Percentiles rank a stretch among this genome's conserved stretches.
These are phyloP conservation scores for Salix arbutifolia DNA, from an alignment of 345 rosid genomes.

Conservation along the genomic window DNA sequence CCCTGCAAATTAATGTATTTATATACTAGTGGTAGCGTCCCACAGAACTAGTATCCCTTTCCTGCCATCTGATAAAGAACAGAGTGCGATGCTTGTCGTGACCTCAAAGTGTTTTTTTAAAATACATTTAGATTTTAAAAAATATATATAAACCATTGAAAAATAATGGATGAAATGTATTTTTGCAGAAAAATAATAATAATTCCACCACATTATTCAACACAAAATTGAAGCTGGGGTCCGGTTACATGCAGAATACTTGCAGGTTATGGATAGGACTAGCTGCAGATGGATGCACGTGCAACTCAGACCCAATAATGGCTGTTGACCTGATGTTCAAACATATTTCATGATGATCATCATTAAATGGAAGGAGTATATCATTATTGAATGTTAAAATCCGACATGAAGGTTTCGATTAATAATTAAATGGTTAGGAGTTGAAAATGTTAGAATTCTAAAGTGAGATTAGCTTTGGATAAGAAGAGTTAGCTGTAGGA, in stretches of 20 bases:
- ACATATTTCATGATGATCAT: slow-evolving; percentile 16
- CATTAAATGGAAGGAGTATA: slow-evolving; percentile 7
- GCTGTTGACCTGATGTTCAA: slow-evolving; percentile 32
- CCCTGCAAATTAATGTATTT: neutral
- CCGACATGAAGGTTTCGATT: slow-evolving; percentile 11
- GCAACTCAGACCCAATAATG: slow-evolving; percentile 27
- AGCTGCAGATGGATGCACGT: slow-evolving; percentile 43
- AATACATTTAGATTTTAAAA: neutral
- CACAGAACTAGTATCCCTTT: neutral
- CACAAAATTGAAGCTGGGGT: slow-evolving; percentile 9
- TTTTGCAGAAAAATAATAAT: neutral
- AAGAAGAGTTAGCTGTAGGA: too few species aligned
- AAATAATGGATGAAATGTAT: neutral
- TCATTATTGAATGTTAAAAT: slow-evolving; percentile 7
- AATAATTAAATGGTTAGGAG: neutral
- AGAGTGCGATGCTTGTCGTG: neutral
- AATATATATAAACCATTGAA: neutral
- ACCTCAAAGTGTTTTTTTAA: too few species aligned
- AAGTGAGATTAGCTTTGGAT: too few species aligned
- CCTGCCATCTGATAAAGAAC: slow-evolving; percentile 11
- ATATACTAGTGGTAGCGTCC: slow-evolving; percentile 1
- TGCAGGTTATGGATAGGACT: slow-evolving; percentile 9
- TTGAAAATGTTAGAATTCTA: too few species aligned
- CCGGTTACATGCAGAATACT: neutral
- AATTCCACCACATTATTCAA: neutral